These are phyloP conservation scores for Leptographium procerum DNA, from an alignment of 2,329 filamentous ascomycete genomes.

Conservation along the genomic window DNA sequence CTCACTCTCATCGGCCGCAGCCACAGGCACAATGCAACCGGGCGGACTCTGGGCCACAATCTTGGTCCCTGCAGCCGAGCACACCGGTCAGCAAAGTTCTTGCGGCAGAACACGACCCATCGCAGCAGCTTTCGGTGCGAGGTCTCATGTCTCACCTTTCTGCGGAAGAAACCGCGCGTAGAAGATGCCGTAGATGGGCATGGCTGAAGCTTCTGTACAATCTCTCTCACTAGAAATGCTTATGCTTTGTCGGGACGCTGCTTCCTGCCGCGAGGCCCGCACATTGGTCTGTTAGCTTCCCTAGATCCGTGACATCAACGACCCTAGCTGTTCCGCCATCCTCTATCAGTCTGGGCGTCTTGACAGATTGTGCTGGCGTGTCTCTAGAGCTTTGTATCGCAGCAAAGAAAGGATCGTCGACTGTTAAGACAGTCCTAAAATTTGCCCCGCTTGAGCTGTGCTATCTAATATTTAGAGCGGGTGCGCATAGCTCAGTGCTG, in stretches of 20 bases:
- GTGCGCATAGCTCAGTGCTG: background rate
- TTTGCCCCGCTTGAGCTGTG: background rate
- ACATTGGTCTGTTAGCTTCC: background rate
- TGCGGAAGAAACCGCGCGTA: constrained; percentile 58
- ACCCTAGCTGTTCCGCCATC: background rate
- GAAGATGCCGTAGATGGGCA: constrained; percentile 60
- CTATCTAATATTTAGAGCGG: too few species aligned
- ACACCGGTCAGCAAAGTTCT: background rate
- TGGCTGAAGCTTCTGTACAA: background rate
- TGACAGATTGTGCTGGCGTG: too few species aligned
- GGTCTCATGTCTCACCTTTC: constrained; percentile 41
- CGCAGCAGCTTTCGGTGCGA: too few species aligned
- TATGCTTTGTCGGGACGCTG: background rate
- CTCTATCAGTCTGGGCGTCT: too few species aligned
- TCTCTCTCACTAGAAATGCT: background rate
- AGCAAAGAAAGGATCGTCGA: background rate
- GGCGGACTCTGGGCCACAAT: constrained; percentile 52
- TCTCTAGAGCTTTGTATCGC: too few species aligned
- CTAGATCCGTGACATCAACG: background rate
- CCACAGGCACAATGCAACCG: constrained; percentile 44
- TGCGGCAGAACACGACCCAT: background rate
- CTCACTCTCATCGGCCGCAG: constrained; percentile 10
- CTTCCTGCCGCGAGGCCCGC: background rate
- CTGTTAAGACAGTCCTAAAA: background rate
- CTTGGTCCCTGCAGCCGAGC: constrained; percentile 38